Evolutionary conservation across 2,329 filamentous ascomycete species (phyloP).

Genomic region (Clarireedia paspali): DNA sequence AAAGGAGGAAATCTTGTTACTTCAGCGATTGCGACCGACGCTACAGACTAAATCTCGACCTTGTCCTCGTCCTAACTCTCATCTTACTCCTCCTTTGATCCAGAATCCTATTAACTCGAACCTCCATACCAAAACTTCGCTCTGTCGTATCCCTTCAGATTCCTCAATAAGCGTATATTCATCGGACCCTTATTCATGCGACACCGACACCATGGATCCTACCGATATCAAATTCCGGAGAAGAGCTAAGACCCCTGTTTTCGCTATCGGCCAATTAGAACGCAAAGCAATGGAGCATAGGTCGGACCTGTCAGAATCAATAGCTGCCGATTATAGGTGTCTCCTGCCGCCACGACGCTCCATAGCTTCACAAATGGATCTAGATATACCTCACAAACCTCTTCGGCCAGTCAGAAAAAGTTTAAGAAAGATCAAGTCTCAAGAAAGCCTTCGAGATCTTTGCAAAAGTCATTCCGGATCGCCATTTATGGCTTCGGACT

Average conservation of each 20-base stretch:
- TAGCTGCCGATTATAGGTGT: conserved; percentile 22
- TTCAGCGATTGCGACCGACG: conserved; percentile 1
- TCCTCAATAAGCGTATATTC: conserved; percentile 14
- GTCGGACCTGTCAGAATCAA: conserved; percentile 13
- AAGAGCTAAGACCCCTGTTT: conserved; percentile 25
- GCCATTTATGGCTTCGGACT: conserved; percentile 6
- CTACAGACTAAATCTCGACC: background rate
- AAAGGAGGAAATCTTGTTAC: background rate
- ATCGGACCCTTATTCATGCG: background rate
- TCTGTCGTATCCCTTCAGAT: conserved; percentile 2
- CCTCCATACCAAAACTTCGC: background rate
- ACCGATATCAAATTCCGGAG: conserved; percentile 2
- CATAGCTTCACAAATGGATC: conserved; percentile 7
- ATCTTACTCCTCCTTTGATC: background rate
- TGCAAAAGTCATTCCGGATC: conserved; percentile 11
- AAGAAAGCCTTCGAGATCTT: conserved; percentile 23
- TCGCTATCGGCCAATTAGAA: conserved; percentile 25
- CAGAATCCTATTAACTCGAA: background rate
- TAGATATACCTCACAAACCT: conserved; percentile 2
- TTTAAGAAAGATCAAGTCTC: conserved; percentile 26
- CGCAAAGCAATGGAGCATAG: conserved; percentile 2
- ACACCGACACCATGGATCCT: background rate
- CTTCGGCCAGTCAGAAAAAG: conserved; percentile 4
- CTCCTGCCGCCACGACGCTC: conserved; percentile 13
- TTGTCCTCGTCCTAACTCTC: background rate